phyloP scores from a whole-genome alignment of 768 basidiomycete species.

The Solioccasus polychromus region DNA sequence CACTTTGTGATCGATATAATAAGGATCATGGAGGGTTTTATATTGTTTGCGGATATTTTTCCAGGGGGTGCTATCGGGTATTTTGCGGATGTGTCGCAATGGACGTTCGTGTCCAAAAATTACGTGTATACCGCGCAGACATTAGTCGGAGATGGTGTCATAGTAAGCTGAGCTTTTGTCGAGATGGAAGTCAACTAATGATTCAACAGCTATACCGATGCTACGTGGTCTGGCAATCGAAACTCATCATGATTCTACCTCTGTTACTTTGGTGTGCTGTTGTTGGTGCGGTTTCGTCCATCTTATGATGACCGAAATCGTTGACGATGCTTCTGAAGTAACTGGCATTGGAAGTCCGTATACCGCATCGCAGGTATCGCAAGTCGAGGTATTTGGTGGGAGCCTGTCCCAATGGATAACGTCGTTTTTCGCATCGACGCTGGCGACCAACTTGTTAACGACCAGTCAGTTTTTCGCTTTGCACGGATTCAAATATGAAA shows the following conservation, averaged over 20 bases:
- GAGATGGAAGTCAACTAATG: no score
- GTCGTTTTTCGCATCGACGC: conserved; percentile 30
- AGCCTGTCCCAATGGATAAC: conserved; percentile 30
- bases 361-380: conserved; percentile 5
- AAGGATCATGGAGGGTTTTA: conserved; percentile 21
- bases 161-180: conserved; percentile 12
- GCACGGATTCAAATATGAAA: background rate
- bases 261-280: no score
- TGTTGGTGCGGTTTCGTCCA: no score
- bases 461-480: conserved; percentile 16
- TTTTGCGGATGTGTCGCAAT: conserved; percentile 20
- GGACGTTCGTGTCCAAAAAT: conserved; percentile 26
- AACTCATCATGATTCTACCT: no score
- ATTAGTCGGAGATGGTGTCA: conserved; percentile 22
- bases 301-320: background rate
- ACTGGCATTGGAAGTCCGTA: conserved; percentile 18
- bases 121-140: conserved; percentile 16
- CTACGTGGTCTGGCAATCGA: conserved; percentile 33
- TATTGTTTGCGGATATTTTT: conserved; percentile 16
- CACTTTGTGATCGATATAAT: conserved; percentile 24
- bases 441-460: conserved; percentile 30
- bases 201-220: no score
- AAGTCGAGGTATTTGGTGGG: conserved; percentile 21
- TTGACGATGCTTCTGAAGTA: background rate
- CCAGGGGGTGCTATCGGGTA: conserved; percentile 24